Base-by-base conservation (phyloP, 1,284 basidiomycete species). In the Microbotryum lychnidis-dioicae region DNA sequence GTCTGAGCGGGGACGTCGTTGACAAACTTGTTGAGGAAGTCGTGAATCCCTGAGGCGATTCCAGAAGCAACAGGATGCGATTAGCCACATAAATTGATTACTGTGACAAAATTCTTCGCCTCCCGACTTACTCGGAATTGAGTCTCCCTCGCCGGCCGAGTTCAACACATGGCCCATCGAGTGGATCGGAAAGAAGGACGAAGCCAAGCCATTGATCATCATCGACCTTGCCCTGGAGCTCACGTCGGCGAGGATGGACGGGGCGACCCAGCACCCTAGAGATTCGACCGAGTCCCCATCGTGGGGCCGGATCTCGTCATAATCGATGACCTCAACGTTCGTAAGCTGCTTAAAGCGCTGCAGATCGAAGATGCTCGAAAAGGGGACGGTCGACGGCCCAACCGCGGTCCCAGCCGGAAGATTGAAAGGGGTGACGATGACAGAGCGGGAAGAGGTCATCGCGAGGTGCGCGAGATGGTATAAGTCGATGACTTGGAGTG, bases 391-490 rank as follows among this genome's bases (percentile, higher is more conserved):
- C 2, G 33, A n/a, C 18, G 45, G 56, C 1, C 27, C 18, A 50
- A 42, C 25, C 2, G 54, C 23, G 8, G 57, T 45, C 21, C 63
- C 42, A 33, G 23, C 16, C 4, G 52, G 52, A 57, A 50, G 23
- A 49, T 37, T 46, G 56, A 68, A 54, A 4, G 67, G 64, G 37
- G 61, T 56, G 16, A 60, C 55, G 53, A 68, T 61, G 3, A 64
- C 62, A 12, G 62, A 64, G 25, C 64, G 64, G n/a, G 57, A 51
- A 16, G 64, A 54, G 9, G 54, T 49, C 3, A 47, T 29, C 2
- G 64, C 50, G 33, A 68, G 60, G 29, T 66, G 61, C 1, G 67
- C 53, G 54, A 68, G 64, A 48, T 66, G 64, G 54, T 66, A 68
- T 9, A 68, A 54, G 47, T 65, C 62, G 58, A 66, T 64, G n/a